Percentiles rank a stretch among this genome's conserved stretches.
Conservation (phyloP, 2,329 filamentous ascomycete genomes). For the Calonectria honghensis region DNA sequence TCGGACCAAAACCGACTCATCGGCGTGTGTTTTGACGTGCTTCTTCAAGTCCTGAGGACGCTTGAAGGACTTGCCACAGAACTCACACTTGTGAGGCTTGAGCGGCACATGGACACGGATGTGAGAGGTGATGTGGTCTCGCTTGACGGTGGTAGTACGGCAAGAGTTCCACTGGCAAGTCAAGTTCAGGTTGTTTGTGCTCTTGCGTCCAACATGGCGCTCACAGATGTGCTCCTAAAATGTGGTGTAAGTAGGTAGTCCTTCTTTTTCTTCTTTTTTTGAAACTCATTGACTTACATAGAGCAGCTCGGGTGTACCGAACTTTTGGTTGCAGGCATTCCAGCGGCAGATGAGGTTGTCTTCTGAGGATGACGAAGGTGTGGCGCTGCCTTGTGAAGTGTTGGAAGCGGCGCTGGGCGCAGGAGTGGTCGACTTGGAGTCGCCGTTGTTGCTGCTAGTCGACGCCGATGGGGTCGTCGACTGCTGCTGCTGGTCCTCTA, state of each 20-base stretch:
- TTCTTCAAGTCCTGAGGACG: slow-evolving; percentile 99
- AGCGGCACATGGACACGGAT: slow-evolving; percentile 99
- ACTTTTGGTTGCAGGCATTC: slow-evolving; percentile 76
- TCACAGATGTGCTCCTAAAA: slow-evolving; percentile 96
- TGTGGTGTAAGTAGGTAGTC: slow-evolving; percentile 1
- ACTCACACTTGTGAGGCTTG: slow-evolving; percentile 99
- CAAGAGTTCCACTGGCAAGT: slow-evolving; percentile 98
- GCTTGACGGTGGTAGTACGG: slow-evolving; percentile 97
- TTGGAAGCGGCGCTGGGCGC: slow-evolving; percentile 70
- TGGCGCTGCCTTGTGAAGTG: slow-evolving; percentile 64
- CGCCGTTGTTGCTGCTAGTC: slow-evolving; percentile 64
- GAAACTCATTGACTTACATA: slow-evolving; percentile 70
- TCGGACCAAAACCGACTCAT: slow-evolving; percentile 86
- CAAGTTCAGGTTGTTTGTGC: slow-evolving; percentile 98
- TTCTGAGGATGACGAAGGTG: slow-evolving; percentile 63
- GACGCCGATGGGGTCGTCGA: slow-evolving; percentile 55
- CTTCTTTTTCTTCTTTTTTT: background rate
- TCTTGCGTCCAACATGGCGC: slow-evolving; percentile 98
- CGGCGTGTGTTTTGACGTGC: slow-evolving; percentile 98
- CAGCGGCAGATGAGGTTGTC: slow-evolving; percentile 78
- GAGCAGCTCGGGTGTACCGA: slow-evolving; percentile 73
- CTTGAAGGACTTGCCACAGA: slow-evolving; percentile 99
- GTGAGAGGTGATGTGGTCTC: slow-evolving; percentile 99
- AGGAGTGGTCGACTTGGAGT: slow-evolving; percentile 73
- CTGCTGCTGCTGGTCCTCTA: slow-evolving; percentile 54